Evolutionary conservation across 345 rosid species (phyloP).

Genomic region (Gossypium arboreum): DNA sequence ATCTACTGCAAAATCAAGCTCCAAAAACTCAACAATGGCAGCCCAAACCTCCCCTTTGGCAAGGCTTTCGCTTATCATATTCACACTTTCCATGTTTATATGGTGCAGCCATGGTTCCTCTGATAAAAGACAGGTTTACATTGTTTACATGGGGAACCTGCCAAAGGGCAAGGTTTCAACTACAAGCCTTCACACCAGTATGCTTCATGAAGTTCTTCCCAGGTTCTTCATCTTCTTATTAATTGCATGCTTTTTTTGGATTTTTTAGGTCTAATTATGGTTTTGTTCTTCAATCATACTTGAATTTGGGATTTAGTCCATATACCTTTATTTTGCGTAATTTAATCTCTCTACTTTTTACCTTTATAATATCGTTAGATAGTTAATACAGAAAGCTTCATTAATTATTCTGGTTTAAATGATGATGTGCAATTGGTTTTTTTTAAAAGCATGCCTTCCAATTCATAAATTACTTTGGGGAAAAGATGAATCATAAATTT

Average conservation of each 20-base stretch:
- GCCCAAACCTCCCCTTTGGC: neutral
- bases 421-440: neutral
- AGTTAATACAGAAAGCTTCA: neutral
- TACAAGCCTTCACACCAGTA: constrained; percentile 33
- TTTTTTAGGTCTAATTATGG: no score
- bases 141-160: constrained; percentile 51
- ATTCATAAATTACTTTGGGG: no score
- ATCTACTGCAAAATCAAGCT: neutral
- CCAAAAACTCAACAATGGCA: constrained; percentile 4
- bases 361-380: neutral
- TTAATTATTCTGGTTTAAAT: no score
- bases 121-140: constrained; percentile 27
- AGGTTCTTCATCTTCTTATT: constrained; percentile 17
- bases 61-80: constrained; percentile 13
- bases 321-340: no score
- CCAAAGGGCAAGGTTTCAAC: constrained; percentile 34
- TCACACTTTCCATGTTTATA: neutral
- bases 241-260: no score
- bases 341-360: no score
- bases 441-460: no score
- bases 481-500: no score
- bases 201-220: constrained; percentile 40
- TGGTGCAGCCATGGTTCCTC: constrained; percentile 15
- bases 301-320: no score
- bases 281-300: no score